Base-by-base conservation (phyloP, 2,329 filamentous ascomycete species). In the Decorospora gaudefroyi region DNA sequence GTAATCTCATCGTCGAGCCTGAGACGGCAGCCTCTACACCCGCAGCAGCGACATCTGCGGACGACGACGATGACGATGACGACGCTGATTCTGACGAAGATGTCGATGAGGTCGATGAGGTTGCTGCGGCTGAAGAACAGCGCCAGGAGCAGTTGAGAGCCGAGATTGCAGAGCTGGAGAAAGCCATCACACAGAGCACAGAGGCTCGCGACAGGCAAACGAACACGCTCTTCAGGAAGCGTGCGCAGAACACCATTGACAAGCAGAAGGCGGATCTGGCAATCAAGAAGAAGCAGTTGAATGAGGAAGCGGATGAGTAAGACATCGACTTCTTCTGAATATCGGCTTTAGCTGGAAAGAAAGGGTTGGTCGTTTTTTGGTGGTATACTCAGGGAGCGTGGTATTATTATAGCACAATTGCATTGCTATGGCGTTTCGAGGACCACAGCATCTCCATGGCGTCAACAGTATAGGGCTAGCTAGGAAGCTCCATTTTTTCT, bases 91-190 rank as follows among this genome's bases (percentile, higher is more conserved):
- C 55, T 10, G 62, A 65, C 27, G 68, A 68, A 7, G 67, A 71
- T 5, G 63, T 77, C 18, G 77, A 80, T 43, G 78, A 80, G 23
- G 56, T 62, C 9, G 59, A 62, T 12, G 79, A 80, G 37, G 76
- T 75, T 3, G 71, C 72, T 2, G 77, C 75, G 12, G 70, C 70
- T 27, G 70, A 76, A 18, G 73, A 76, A 17, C 72, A 78, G 51
- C 51, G 59, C 26, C 64, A 73, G 16, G 72, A 75, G 29, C 73
- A 76, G 49, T 65, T 76, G 18, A 69, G 72, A 34, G 77, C 78
- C 43, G 78, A 83, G 62, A 79, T 83, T 38, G 73, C 72, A 4
- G 79, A 82, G 57, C 55, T 83, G 51, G 74, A 81, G 61, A 71
- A 72, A 32, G 73, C 77, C 46, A 73, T 82, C 27, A 69, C 70